Percentiles rank a stretch among this genome's conserved stretches.
These are phyloP conservation scores for Hymenoscyphus salicellus DNA, from an alignment of 2,329 filamentous ascomycete genomes.

Conservation along the genomic window DNA sequence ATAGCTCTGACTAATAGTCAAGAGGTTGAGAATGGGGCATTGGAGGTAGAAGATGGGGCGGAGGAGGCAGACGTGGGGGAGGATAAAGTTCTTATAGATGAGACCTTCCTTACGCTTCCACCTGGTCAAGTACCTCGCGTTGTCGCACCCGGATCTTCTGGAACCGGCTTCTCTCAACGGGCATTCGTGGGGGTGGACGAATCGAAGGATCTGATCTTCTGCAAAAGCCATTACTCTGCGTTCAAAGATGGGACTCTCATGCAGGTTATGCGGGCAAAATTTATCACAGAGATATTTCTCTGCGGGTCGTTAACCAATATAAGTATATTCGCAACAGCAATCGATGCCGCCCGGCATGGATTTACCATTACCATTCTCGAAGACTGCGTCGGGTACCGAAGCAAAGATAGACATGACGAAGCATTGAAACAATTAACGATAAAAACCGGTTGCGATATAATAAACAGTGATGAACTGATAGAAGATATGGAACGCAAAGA, in stretches of 20 bases:
- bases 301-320: conserved; percentile 85
- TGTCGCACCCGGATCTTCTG: conserved; percentile 45
- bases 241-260: conserved; percentile 74
- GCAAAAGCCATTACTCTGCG: conserved; percentile 83
- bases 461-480: conserved; percentile 31
- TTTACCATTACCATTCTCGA: conserved; percentile 82
- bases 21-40: neutral
- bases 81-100: conserved; percentile 19
- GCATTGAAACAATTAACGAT: conserved; percentile 31
- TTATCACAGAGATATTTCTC: conserved; percentile 85
- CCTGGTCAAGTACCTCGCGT: conserved; percentile 37
- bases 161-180: conserved; percentile 44
- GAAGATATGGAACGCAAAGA: conserved; percentile 24
- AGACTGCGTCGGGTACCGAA: conserved; percentile 83
- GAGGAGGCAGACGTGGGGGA: conserved; percentile 18
- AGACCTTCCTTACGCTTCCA: conserved; percentile 32
- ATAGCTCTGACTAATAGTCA: conserved; percentile 17
- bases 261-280: conserved; percentile 72
- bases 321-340: conserved; percentile 84
- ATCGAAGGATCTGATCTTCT: conserved; percentile 47
- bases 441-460: conserved; percentile 35
- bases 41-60: conserved; percentile 8
- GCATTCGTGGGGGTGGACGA: conserved; percentile 46
- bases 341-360: conserved; percentile 86
- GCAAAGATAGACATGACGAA: conserved; percentile 59